Base-by-base conservation (phyloP, 345 rosid genomes). In the Syzygium jambos region DNA sequence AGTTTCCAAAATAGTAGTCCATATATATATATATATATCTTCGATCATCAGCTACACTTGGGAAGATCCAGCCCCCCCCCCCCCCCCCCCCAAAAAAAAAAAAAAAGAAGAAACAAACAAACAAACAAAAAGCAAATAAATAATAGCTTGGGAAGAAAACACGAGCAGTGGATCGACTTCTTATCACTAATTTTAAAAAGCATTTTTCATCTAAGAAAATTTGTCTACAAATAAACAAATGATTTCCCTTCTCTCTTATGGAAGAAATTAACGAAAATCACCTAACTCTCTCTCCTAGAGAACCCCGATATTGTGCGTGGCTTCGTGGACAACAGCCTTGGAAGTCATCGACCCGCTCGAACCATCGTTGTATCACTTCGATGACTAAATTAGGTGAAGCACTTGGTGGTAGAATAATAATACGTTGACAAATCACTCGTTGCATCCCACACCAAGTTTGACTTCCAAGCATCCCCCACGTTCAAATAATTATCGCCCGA, bases 341-440 rank as follows among this genome's bases (percentile, higher is more conserved):
- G 46, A 73, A 73, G 80, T 73, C 80, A 73, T 73, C 80, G 25
- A 34, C 80, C 80, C 49, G 38, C 19, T 38, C 49, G 80, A 34
- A 49, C 80, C 19, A 84, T 4, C 27, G 25, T 25, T 19, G 86
- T 53, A 53, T 9, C 80, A 19, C 49, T 34, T 34, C 80, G 80
- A 73, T 34, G 80, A 9, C 49, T 34, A 73, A 59, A 51, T 88
- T 78, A 88, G 85, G 83, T 88, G 84, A 78, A 83, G 83, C 90
- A 88, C 56, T 86, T 82, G 88, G 90, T 86, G 43, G 87, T 7
- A 43, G 87, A 27, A 55, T 78, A 87, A 77, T 49, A 88, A 23
- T 57, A 65, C 51, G 84, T 88, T 80, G 89, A 88, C 87, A 88
- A 57, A 34, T 85, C 85, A 51, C 85, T 61, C 21, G 30, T 86